phyloP scores from a whole-genome alignment of 2,329 filamentous ascomycete genomes.

The Cladophialophora immunda region DNA sequence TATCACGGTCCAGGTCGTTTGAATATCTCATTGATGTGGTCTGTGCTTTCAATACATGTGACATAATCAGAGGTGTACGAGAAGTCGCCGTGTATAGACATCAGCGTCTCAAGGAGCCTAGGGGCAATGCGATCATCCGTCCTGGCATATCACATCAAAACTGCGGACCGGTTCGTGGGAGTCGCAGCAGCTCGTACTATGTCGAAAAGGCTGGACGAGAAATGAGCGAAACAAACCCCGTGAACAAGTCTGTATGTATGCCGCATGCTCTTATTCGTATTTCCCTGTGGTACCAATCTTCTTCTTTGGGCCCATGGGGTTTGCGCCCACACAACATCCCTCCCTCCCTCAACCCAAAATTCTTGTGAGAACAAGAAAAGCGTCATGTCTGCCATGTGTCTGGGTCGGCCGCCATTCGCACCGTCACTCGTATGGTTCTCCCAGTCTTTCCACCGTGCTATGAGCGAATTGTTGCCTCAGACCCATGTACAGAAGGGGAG shows the following conservation, averaged over 20 bases:
- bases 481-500: not conserved
- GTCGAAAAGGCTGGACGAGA: not conserved
- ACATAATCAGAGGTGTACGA: not conserved
- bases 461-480: constrained; percentile 7
- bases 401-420: not conserved
- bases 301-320: not conserved
- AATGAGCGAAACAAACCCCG: not conserved
- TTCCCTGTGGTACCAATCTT: not conserved
- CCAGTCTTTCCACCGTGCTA: not conserved
- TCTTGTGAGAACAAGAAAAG: not conserved
- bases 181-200: not conserved
- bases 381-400: not conserved
- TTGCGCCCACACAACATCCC: not conserved
- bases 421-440: not conserved
- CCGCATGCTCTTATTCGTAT: not conserved
- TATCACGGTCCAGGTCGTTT: not conserved
- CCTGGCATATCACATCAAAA: not conserved
- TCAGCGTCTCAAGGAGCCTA: not conserved
- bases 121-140: not conserved
- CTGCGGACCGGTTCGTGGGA: not conserved
- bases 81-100: not conserved
- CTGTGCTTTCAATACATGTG: not conserved
- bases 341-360: not conserved
- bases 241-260: not conserved
- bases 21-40: not conserved